Evolutionary conservation across 2,329 filamentous ascomycete species (phyloP), one percentile per base, ranked within the genome.

Genomic region (Furcasterigmium sp.): DNA sequence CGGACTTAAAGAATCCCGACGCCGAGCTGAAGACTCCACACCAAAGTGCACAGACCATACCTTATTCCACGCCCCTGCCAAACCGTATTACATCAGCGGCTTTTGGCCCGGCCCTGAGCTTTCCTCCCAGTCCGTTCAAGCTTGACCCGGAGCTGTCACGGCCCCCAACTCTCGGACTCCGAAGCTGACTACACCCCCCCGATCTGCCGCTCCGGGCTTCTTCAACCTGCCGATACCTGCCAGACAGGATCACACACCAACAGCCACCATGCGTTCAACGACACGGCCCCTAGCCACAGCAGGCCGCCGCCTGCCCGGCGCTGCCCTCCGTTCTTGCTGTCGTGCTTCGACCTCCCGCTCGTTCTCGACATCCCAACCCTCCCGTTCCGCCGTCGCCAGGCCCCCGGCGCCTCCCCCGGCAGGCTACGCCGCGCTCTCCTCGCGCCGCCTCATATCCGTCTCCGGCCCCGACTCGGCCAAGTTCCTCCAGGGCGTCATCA

Each of bases 401-500:
- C 23, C 54, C 15, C 54, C 55, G 2, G 64, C 69, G 11, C 60
- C 73, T 13, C 71, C 74, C 3, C 20, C 62, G 3, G 56, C 74
- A 46, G 71, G 69, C 52, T 58, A 78, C 62, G 67, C 78, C 13
- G 61, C 63, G 20, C 78, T 97, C 49, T 67, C 78, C n/a, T 84
- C 84, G 51, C 86, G 93, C 39, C 80, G 82, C 41, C 75, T 97
- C 36, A 82, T 98, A 52, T 84, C 84, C 32, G 70, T 97, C 49
- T 78, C 82, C 14, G 93, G 93, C 3, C 74, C 74, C 4, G 91
- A 96, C 56, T 82, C 89, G 25, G 76, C 85, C 37, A 84, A 85
- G 53, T 97, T 91, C 64, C 77, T 98, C 3, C 90, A 97, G 62
- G 91, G 91, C 42, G 79, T 95, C 44, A 78, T 93, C 50, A 95